Conservation (phyloP, 2,329 filamentous ascomycete genomes). For the Botrytis fragariae region DNA sequence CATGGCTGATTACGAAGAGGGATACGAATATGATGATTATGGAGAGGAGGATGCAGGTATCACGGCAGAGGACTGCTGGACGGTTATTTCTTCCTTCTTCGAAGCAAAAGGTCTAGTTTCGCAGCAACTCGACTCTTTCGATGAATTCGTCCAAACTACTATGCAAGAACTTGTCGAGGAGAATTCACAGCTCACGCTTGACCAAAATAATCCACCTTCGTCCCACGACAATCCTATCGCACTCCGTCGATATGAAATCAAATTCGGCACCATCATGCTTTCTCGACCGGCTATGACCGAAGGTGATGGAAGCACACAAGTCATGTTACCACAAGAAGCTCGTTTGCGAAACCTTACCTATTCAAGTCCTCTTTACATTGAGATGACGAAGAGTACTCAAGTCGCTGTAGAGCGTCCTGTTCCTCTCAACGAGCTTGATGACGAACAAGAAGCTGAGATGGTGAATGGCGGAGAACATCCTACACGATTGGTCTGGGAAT, state of each 20-base stretch:
- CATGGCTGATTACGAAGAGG: conserved; percentile 43
- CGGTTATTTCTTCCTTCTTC: conserved; percentile 95
- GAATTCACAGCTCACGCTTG: conserved; percentile 86
- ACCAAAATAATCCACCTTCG: conserved; percentile 80
- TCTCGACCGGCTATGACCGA: conserved; percentile 90
- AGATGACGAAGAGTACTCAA: conserved; percentile 80
- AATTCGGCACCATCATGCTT: conserved; percentile 86
- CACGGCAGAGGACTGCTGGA: conserved; percentile 97
- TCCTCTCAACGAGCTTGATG: conserved; percentile 65
- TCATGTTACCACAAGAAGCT: conserved; percentile 90
- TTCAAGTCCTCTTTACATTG: conserved; percentile 84
- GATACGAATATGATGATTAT: conserved; percentile 68
- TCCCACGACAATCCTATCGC: conserved; percentile 76
- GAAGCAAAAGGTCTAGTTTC: conserved; percentile 93
- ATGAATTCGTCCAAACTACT: conserved; percentile 91
- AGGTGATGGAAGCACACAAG: conserved; percentile 82
- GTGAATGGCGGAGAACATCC: conserved; percentile 55
- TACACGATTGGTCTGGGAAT: conserved; percentile 59
- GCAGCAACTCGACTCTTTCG: conserved; percentile 96
- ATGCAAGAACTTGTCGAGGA: conserved; percentile 95
- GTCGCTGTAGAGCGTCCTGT: conserved; percentile 76
- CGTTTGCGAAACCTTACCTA: conserved; percentile 95
- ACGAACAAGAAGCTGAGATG: conserved; percentile 57
- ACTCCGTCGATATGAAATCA: conserved; percentile 90
- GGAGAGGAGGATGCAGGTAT: conserved; percentile 68